Percentiles rank a stretch among this genome's conserved stretches.
phyloP scores from a whole-genome alignment of 495 filamentous ascomycete species.

The Podospora comata region DNA sequence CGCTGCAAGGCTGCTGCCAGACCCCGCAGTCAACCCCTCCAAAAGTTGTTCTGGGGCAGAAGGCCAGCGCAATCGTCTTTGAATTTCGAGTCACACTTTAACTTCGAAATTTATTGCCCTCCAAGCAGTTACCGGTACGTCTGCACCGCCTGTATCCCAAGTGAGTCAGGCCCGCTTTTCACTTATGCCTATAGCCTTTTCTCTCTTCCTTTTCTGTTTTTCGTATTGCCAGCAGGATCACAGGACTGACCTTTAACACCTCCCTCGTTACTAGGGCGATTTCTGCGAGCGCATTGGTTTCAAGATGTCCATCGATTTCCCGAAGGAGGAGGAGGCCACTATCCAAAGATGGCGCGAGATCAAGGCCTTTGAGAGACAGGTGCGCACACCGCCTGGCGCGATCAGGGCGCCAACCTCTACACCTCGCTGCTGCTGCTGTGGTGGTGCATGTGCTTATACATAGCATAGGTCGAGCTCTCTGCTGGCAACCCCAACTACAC shows the following conservation, averaged over 20 bases:
- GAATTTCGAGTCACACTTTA: slow-evolving; percentile 12
- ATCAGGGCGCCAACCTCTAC: slow-evolving; percentile 13
- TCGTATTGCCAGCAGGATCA: not conserved
- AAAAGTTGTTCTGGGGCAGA: not conserved
- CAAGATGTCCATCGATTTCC: slow-evolving; percentile 84
- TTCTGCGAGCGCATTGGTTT: slow-evolving; percentile 1
- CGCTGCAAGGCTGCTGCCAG: not conserved
- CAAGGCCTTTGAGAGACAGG: slow-evolving; percentile 68
- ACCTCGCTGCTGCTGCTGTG: not conserved
- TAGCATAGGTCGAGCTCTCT: slow-evolving; percentile 42
- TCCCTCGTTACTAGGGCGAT: not conserved
- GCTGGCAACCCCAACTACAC: slow-evolving; percentile 72
- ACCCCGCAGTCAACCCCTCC: slow-evolving; percentile 10
- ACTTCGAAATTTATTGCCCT: not conserved
- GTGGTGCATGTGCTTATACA: slow-evolving; percentile 25
- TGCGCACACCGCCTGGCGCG: not conserved
- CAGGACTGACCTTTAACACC: not conserved
- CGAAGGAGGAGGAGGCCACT: slow-evolving; percentile 80
- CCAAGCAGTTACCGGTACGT: not conserved
- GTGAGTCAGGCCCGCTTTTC: slow-evolving; percentile 4
- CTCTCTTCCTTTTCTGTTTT: not conserved
- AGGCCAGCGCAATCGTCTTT: not conserved
- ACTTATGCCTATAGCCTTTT: not conserved
- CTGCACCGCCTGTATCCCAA: not conserved
- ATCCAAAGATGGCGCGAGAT: slow-evolving; percentile 84